Conservation (phyloP, 2,329 filamentous ascomycete genomes). For the Huntiella bhutanensis region DNA sequence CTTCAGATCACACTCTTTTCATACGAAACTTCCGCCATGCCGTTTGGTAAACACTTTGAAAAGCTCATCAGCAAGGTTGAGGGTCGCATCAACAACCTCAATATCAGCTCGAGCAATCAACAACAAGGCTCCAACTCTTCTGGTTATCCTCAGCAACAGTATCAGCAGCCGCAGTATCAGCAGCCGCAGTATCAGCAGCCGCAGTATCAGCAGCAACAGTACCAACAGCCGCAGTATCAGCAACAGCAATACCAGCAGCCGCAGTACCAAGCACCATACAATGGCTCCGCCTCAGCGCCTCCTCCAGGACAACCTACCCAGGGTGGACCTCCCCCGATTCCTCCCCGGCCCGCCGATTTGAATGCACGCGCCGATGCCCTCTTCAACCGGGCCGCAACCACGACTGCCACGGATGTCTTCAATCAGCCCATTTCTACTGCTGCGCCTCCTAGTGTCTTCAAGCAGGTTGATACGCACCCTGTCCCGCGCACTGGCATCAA, state of each 20-base stretch:
- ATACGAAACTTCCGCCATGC: slow-evolving; percentile 3
- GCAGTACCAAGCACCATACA: not conserved
- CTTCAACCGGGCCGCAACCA: slow-evolving; percentile 5
- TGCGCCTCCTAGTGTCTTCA: slow-evolving; percentile 30
- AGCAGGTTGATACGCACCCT: slow-evolving; percentile 35
- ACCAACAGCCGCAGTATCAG: not conserved
- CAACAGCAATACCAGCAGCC: slow-evolving; percentile 3
- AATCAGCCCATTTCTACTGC: slow-evolving; percentile 32
- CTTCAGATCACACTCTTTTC: slow-evolving; percentile 5
- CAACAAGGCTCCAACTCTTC: not conserved
- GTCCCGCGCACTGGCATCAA: slow-evolving; percentile 33
- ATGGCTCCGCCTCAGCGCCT: not conserved
- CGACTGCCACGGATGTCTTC: slow-evolving; percentile 32
- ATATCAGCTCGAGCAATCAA: not conserved
- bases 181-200: not conserved
- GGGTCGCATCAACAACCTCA: slow-evolving; percentile 3
- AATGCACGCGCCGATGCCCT: not conserved
- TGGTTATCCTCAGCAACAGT: not conserved
- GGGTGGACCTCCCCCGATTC: slow-evolving; percentile 11
- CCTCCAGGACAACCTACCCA: slow-evolving; percentile 10
- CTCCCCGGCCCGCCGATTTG: slow-evolving; percentile 2
- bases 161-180: not conserved
- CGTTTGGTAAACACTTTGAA: slow-evolving; percentile 10
- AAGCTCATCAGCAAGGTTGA: slow-evolving; percentile 10
- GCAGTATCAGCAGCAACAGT: not conserved